A percentile compares a stretch with the other conserved stretches of the same genome.
phyloP scores from a whole-genome alignment of 805 yeast genomes.

The Yueomyces sinensis region DNA sequence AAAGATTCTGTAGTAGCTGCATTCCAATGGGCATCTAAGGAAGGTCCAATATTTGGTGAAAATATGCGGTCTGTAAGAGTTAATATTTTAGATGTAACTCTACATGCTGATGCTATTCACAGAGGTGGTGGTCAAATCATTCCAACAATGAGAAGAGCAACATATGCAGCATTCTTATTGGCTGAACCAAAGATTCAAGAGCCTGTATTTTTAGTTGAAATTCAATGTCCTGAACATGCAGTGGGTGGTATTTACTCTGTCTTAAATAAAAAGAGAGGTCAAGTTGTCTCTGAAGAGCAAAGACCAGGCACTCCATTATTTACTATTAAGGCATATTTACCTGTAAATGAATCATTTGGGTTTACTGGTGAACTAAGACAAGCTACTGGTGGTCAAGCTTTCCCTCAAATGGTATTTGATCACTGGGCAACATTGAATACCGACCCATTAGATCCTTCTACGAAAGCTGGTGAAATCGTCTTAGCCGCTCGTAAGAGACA shows the following conservation, averaged over 20 bases:
- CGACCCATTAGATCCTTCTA: slow-evolving; percentile 80
- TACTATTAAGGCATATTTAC: slow-evolving; percentile 99
- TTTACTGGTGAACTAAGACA: slow-evolving; percentile 99
- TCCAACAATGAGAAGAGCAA: slow-evolving; percentile 99
- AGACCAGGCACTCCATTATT: slow-evolving; percentile 99
- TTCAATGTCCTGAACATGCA: slow-evolving; percentile 98
- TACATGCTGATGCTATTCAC: slow-evolving; percentile 99
- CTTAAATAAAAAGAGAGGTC: slow-evolving; percentile 99
- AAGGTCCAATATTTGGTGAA: slow-evolving; percentile 98
- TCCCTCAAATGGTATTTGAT: slow-evolving; percentile 99
- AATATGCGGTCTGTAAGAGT: slow-evolving; percentile 89
- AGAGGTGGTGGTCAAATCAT: slow-evolving; percentile 99
- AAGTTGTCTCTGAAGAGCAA: slow-evolving; percentile 97
- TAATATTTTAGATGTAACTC: slow-evolving; percentile 97
- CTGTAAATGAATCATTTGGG: slow-evolving; percentile 99
- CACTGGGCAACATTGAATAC: slow-evolving; percentile 91
- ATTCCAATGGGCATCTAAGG: slow-evolving; percentile 99
- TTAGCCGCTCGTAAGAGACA: slow-evolving; percentile 77
- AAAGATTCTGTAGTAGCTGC: slow-evolving; percentile 99
- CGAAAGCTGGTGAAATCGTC: slow-evolving; percentile 58
- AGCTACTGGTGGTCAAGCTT: slow-evolving; percentile 99
- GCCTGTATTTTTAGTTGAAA: slow-evolving; percentile 98
- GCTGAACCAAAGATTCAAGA: slow-evolving; percentile 99
- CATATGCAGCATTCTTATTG: slow-evolving; percentile 94
- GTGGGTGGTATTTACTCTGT: slow-evolving; percentile 99